These are phyloP conservation scores for Tylopilus vinaceipallidus DNA, from an alignment of 768 basidiomycete genomes.

Conservation along the genomic window DNA sequence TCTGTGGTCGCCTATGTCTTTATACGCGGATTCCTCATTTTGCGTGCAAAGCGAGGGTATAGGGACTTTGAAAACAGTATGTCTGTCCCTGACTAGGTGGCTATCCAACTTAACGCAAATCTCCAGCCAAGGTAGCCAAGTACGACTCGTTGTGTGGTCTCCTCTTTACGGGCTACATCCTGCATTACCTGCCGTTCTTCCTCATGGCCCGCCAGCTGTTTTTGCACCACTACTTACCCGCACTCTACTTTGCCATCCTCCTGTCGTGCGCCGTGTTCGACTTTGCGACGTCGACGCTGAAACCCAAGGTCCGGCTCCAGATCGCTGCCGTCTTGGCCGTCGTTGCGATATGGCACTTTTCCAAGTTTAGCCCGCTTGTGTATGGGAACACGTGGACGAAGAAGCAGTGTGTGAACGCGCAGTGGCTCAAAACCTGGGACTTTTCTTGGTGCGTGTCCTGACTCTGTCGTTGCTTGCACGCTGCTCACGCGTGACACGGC, in stretches of 20 bases:
- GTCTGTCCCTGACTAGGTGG: slow-evolving; percentile 28
- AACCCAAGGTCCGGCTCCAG: slow-evolving; percentile 75
- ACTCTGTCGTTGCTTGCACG: neutral
- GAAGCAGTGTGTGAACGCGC: slow-evolving; percentile 66
- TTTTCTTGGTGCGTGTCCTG: slow-evolving; percentile 69
- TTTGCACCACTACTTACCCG: slow-evolving; percentile 97
- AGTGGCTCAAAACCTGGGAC: slow-evolving; percentile 95
- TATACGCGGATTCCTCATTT: slow-evolving; percentile 75
- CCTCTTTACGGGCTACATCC: slow-evolving; percentile 85
- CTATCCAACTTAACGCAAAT: neutral
- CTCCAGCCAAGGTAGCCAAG: slow-evolving; percentile 79
- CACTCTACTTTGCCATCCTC: slow-evolving; percentile 90
- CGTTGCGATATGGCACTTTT: slow-evolving; percentile 75
- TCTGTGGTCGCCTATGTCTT: slow-evolving; percentile 65
- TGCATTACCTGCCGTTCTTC: slow-evolving; percentile 98
- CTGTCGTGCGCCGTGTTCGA: slow-evolving; percentile 79
- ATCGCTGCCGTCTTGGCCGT: slow-evolving; percentile 74
- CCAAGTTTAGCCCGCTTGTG: slow-evolving; percentile 72
- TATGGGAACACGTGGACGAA: slow-evolving; percentile 92
- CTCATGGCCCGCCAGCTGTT: slow-evolving; percentile 97
- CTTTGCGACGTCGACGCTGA: slow-evolving; percentile 72
- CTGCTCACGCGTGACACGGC: neutral
- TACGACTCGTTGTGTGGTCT: slow-evolving; percentile 91
- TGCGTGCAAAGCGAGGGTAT: slow-evolving; percentile 89
- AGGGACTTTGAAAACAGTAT: slow-evolving; percentile 89